Evolutionary conservation across 805 yeast species (phyloP).

Genomic region (Candida vartiovaarae): DNA sequence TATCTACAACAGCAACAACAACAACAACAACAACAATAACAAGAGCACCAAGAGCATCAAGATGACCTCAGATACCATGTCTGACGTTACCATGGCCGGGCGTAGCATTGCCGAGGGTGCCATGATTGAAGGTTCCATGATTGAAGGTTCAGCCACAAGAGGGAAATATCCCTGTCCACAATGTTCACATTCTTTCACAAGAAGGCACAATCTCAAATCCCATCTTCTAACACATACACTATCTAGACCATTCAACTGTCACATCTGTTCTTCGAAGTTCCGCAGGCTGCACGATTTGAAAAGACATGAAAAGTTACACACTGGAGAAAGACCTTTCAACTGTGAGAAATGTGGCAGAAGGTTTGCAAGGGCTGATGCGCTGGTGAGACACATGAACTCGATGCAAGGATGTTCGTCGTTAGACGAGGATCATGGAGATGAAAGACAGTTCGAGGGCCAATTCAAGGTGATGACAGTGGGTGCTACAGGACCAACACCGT

Average conservation of each 20-base stretch:
- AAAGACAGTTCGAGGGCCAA: not conserved
- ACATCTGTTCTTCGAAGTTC: slow-evolving; percentile 53
- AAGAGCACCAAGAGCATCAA: not conserved
- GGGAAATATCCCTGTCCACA: slow-evolving; percentile 36
- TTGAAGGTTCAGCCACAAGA: no score
- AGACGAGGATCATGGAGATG: slow-evolving; percentile 8
- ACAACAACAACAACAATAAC: slow-evolving; percentile 1
- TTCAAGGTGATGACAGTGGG: not conserved
- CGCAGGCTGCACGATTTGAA: slow-evolving; percentile 71
- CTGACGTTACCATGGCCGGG: no score
- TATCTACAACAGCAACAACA: not conserved
- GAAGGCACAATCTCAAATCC: slow-evolving; percentile 69
- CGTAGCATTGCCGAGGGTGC: no score
- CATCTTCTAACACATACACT: slow-evolving; percentile 64
- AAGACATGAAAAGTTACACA: slow-evolving; percentile 67
- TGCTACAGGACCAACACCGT: no score
- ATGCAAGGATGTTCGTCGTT: slow-evolving; percentile 24
- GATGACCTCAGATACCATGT: no score
- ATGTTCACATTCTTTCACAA: slow-evolving; percentile 58
- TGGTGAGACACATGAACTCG: slow-evolving; percentile 56
- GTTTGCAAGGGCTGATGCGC: slow-evolving; percentile 73
- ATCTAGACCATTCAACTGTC: slow-evolving; percentile 57
- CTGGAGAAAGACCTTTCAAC: slow-evolving; percentile 64
- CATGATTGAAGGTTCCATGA: no score
- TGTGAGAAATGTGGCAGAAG: slow-evolving; percentile 56